Percentiles rank a stretch among this genome's conserved stretches.
Conservation (phyloP, 2,329 filamentous ascomycete genomes). For the Bisporella sp. region DNA sequence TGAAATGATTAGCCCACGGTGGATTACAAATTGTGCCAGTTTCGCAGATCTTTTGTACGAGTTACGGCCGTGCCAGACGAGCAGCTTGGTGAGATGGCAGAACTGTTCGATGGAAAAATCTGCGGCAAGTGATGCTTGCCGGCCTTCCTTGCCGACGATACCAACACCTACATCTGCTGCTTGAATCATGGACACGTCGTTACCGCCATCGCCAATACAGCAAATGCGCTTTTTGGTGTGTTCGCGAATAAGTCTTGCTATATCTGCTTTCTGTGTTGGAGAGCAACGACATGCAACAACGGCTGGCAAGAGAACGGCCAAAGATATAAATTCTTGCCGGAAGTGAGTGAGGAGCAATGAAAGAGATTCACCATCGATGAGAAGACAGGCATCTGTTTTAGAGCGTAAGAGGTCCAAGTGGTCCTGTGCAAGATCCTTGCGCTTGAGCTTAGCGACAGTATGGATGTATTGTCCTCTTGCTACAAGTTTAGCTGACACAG, state of each 20-base stretch:
- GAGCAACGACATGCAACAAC: conserved; percentile 96
- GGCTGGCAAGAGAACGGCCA: conserved; percentile 80
- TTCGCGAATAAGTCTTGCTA: conserved; percentile 82
- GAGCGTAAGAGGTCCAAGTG: conserved; percentile 82
- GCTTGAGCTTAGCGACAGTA: conserved; percentile 78
- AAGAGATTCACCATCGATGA: conserved; percentile 92
- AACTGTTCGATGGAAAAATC: conserved; percentile 98
- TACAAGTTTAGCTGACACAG: conserved; percentile 89
- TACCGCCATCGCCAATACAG: conserved; percentile 96
- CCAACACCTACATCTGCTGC: conserved; percentile 96
- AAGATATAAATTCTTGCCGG: conserved; percentile 75
- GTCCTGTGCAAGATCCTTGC: conserved; percentile 79
- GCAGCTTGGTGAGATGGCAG: conserved; percentile 85
- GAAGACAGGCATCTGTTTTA: conserved; percentile 79
- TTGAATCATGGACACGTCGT: conserved; percentile 99
- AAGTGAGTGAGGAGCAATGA: conserved; percentile 78
- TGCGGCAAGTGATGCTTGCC: conserved; percentile 87
- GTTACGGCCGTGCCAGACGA: conserved; percentile 99
- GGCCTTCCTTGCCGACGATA: conserved; percentile 95
- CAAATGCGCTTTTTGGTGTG: conserved; percentile 93
- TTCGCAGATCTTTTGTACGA: conserved; percentile 95
- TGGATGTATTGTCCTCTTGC: conserved; percentile 93
- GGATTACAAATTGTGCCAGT: conserved; percentile 95
- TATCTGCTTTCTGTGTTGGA: conserved; percentile 92
- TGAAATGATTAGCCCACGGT: conserved; percentile 88